A percentile compares a stretch with the other conserved stretches of the same genome.
These are phyloP conservation scores for Colletotrichum sp. DNA, from an alignment of 2,329 filamentous ascomycete species.

Conservation along the genomic window DNA sequence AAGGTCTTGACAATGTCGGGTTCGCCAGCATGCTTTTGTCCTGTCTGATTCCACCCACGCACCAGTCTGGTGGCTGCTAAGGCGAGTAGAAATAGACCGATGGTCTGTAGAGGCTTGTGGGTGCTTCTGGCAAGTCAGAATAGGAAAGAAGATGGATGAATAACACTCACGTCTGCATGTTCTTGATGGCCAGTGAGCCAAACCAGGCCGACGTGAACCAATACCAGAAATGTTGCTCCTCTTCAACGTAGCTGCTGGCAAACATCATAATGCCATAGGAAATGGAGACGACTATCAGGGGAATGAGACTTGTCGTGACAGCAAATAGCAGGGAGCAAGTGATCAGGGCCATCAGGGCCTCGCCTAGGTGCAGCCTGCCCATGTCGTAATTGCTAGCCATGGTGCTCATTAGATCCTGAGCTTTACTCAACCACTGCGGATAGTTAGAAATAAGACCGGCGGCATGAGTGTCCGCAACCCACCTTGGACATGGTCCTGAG, in stretches of 20 bases:
- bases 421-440: slow-evolving; percentile 67
- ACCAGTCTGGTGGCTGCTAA: slow-evolving; percentile 69
- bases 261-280: slow-evolving; percentile 92
- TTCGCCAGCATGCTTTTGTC: slow-evolving; percentile 92
- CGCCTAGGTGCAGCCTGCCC: slow-evolving; percentile 58
- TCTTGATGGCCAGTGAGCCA: slow-evolving; percentile 54
- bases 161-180: slow-evolving; percentile 42
- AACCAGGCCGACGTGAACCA: slow-evolving; percentile 81
- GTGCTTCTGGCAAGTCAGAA: neutral
- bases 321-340: slow-evolving; percentile 15
- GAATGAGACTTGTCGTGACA: slow-evolving; percentile 32
- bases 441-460: neutral
- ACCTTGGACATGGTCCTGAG: slow-evolving; percentile 49
- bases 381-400: slow-evolving; percentile 94
- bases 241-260: slow-evolving; percentile 95
- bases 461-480: slow-evolving; percentile 6
- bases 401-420: slow-evolving; percentile 82
- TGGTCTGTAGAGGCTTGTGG: neutral
- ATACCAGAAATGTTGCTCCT: slow-evolving; percentile 99
- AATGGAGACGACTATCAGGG: slow-evolving; percentile 57
- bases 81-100: slow-evolving; percentile 39
- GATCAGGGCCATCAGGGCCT: slow-evolving; percentile 35
- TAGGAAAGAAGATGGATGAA: no score
- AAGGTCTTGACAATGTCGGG: slow-evolving; percentile 82
- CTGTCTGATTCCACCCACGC: slow-evolving; percentile 93